Base-by-base conservation (phyloP, 805 yeast species). In the Yamadazyma kitorensis region DNA sequence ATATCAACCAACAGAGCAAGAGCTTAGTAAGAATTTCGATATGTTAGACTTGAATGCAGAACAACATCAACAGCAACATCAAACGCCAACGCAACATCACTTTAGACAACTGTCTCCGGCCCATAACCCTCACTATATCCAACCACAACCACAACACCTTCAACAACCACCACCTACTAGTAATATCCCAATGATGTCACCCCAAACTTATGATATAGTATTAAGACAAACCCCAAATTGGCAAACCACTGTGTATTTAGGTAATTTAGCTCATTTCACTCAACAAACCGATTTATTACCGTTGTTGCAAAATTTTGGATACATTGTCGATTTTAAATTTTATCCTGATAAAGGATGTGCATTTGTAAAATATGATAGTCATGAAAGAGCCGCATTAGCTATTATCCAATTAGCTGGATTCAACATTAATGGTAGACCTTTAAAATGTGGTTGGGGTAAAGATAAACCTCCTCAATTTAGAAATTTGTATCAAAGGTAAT, bases 401-500 rank as follows among this genome's bases (percentile, higher is more conserved):
- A 86, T 87, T 51, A 82, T 82, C 20, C 91, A 84, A 51, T 66
- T 88, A 44, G 66, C 73, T 13, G 93, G 95, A 1, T 74, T 79
- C 47, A 70, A 70, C 32, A 61, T 86, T 47, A 80, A 82, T 52
- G 95, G 95, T 15, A 72, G 95, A 53, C 80, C 83, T 15, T 60
- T 86, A 54, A 82, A 80, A 54, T 78, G 87, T 47, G 89, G 94
- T 21, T 88, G 96, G 96, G 96, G 95, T 34, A 84, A 80, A 56
- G 83, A 59, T 20, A 52, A 64, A 31, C 62, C 20, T 8, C 22
- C 22, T 19, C 24, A 34, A 28, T 29, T 9, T 24, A 24, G 7
- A 21, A n/a, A n/a, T n/a, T n/a, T n/a, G n/a, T n/a, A n/a, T n/a
- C n/a, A n/a, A n/a, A n/a, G n/a, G n/a, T n/a, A n/a, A n/a, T n/a